Conservation (phyloP, 139 green algal species). For the Chlorella ohadii region DNA sequence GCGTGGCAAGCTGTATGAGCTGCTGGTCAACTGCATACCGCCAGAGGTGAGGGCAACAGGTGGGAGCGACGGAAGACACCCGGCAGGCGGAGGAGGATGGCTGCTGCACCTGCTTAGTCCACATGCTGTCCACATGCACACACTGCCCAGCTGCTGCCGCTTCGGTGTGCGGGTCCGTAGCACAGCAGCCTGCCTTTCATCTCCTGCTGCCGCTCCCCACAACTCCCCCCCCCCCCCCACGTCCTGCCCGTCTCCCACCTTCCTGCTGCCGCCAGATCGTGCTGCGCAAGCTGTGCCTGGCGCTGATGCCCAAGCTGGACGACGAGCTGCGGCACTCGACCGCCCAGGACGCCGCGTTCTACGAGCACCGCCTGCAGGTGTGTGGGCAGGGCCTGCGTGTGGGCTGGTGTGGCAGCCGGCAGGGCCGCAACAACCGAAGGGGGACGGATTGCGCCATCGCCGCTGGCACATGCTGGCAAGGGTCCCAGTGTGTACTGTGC, state of each 20-base stretch:
- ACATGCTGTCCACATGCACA: neutral
- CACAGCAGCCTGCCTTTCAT: no score
- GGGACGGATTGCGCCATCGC: no score
- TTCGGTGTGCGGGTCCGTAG: no score
- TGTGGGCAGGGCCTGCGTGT: neutral
- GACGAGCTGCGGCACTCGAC: constrained; percentile 86
- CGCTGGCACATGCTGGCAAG: no score
- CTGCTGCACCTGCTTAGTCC: neutral
- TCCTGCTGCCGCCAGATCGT: constrained; percentile 41
- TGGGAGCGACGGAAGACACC: neutral
- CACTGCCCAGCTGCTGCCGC: neutral
- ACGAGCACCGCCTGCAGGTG: constrained; percentile 90
- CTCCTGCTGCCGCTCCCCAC: no score
- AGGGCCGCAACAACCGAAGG: no score
- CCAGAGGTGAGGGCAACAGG: constrained; percentile 68
- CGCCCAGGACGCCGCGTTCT: constrained; percentile 70
- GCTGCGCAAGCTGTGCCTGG: constrained; percentile 66
- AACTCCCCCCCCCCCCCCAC: neutral
- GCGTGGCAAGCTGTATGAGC: constrained; percentile 95
- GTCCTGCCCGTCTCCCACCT: neutral
- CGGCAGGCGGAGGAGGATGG: neutral
- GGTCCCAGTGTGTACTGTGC: neutral
- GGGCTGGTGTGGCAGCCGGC: no score
- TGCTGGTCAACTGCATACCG: constrained; percentile 97
- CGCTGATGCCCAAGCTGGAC: constrained; percentile 92